These are phyloP conservation scores for Gypsophila paniculata DNA, from an alignment of 179 eudicot species.

Conservation along the genomic window DNA sequence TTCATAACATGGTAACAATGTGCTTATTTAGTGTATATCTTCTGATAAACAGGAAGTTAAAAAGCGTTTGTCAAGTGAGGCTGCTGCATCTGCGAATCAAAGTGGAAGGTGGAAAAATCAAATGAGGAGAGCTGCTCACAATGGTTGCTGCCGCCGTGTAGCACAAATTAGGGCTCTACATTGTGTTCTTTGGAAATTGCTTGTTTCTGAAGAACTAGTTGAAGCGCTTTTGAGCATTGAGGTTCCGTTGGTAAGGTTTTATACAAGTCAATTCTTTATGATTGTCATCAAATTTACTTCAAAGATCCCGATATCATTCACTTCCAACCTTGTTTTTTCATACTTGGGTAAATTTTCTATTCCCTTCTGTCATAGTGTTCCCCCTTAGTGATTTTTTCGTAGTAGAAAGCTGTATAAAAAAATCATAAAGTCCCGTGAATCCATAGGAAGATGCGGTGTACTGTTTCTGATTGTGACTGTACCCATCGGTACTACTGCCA, in stretches of 20 bases:
- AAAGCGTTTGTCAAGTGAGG: constrained; percentile 78
- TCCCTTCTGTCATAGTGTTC: background rate
- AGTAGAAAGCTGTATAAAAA: too few relatives aligned
- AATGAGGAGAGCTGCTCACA: constrained; percentile 88
- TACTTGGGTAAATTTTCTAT: background rate
- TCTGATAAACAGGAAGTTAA: constrained; percentile 59
- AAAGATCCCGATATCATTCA: background rate
- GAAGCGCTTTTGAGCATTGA: constrained; percentile 66
- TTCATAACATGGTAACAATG: background rate
- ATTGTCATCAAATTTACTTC: background rate
- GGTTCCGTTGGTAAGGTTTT: constrained; percentile 60
- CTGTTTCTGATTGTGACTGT: background rate
- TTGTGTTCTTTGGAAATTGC: constrained; percentile 84
- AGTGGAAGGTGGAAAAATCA: constrained; percentile 98
- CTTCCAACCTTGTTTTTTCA: background rate
- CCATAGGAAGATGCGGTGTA: background rate
- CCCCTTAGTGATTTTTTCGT: background rate
- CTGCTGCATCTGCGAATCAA: constrained; percentile 74
- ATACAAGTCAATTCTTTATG: background rate
- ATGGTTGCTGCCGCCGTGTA: constrained; percentile 93
- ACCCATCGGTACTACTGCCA: background rate
- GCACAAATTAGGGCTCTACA: constrained; percentile 73
- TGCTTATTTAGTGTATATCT: constrained; percentile 1
- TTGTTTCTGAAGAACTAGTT: constrained; percentile 72
- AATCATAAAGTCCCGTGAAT: background rate